Evolutionary conservation across 768 basidiomycete genomes (phyloP), one percentile per base, ranked within the genome.

Genomic region (Amanita rubescens): DNA sequence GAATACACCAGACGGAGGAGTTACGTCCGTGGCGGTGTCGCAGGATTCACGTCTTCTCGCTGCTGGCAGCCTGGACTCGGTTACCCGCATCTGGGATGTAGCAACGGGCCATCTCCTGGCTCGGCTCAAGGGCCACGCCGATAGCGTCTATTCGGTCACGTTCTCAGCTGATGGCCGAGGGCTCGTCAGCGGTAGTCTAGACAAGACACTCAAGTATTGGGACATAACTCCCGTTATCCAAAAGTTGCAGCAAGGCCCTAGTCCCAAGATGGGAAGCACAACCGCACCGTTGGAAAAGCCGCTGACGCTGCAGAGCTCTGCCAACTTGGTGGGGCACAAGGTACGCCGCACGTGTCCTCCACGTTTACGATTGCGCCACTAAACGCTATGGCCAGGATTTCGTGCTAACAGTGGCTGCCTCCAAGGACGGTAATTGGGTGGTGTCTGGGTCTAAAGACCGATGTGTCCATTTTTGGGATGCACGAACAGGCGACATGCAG

Each of bases 131-230:
- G 90, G 89, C 0, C 90, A 91, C 65, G 75, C 78, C 57, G 87
- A 92, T 61, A 84, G 82, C 45, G 88, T 92, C 32, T 93, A 92
- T 65, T 84, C 84, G 45, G 76, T 92, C 10, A 89, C 88, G n/a
- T 97, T 96, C 69, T 90, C 90, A 3, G 92, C 90, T 0, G 94
- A 95, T 63, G 93, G 93, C 35, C 82, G 83, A 64, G 87, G 85
- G 2, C 73, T 97, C 59, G 87, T 96, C 7, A 90, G 87, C 57
- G 94, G 92, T 32, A 90, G 88, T 69, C 70, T 92, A 60, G 90
- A 92, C 64, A 84, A 87, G 72, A 88, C 85, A 43, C 63, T 93
- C 56, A 87, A 90, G 65, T 81, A 85, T 55, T 92, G 90, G 87
- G 89, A 91, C 63, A 75, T 92, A 12, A 81, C 82, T 62, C 83